A percentile compares a stretch with the other conserved stretches of the same genome.
These are phyloP conservation scores for Lachancea thermotolerans DNA, from an alignment of 805 yeast species.

Conservation along the genomic window DNA sequence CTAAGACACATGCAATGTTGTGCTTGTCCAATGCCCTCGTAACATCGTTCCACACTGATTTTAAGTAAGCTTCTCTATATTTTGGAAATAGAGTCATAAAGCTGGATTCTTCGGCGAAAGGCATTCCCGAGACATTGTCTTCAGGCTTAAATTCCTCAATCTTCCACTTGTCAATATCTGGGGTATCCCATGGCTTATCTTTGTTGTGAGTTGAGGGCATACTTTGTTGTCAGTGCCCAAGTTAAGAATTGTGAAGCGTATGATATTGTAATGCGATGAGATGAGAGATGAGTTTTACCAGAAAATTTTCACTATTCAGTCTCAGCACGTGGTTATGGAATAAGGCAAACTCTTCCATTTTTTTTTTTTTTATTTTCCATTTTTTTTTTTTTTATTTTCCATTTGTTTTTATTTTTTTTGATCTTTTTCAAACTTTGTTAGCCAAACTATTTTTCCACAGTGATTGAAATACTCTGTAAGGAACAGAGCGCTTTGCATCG, in stretches of 20 bases:
- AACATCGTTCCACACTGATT: constrained; percentile 90
- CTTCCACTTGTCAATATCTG: constrained; percentile 89
- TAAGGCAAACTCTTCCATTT: no score
- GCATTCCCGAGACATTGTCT: constrained; percentile 77
- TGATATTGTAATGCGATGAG: constrained; percentile 1
- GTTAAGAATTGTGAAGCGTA: background rate
- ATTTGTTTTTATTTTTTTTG: background rate
- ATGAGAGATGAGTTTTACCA: constrained; percentile 2
- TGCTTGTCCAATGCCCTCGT: constrained; percentile 68
- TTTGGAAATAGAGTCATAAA: constrained; percentile 95
- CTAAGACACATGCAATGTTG: constrained; percentile 75
- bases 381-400: background rate
- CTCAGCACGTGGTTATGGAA: background rate
- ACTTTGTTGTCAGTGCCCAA: background rate
- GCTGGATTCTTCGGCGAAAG: constrained; percentile 93
- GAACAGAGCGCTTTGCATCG: no score
- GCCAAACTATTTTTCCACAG: background rate
- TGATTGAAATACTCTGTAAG: background rate
- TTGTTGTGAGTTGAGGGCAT: constrained; percentile 93
- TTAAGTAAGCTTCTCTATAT: constrained; percentile 85
- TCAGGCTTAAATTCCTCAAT: constrained; percentile 83
- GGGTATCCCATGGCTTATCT: constrained; percentile 98
- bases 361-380: background rate
- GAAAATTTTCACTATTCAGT: background rate
- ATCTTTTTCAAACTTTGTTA: background rate